Base-by-base conservation (phyloP, 1,284 basidiomycete species). In the Melampsora larici-populina region DNA sequence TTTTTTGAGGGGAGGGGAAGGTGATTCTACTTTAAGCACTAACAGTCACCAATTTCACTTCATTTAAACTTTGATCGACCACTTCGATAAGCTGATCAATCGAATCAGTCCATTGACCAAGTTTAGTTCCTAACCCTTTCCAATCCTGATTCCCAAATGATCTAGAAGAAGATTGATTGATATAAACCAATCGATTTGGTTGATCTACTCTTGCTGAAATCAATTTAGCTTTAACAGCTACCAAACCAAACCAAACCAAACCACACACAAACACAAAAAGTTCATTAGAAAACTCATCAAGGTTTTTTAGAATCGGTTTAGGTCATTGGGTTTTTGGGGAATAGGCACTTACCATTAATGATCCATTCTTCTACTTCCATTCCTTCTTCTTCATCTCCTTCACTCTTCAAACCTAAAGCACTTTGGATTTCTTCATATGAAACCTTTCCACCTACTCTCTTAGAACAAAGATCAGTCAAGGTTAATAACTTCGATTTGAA, bases 321-420 rank as follows among this genome's bases (percentile, higher is more conserved):
- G 36, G 9, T 36, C n/a, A 24, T 63, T 15, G 31, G n/a, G 63
- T 24, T 65, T 29, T 26, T 26, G 26, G 26, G 21, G 21, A 40
- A 68, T 18, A 26, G n/a, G 17, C 36, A n/a, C 67, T 40, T 49
- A 78, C 75, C 75, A 58, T 78, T 64, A 29, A 78, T 78, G 18
- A 78, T 67, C 75, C 75, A 78, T 78, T 78, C 75, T 62, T 78
- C 75, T 15, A 78, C 75, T 36, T 78, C 67, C 67, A 78, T 78
- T 24, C 75, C 75, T 43, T 78, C 75, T 8, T 78, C 75, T 64
- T 70, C 68, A 24, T 78, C 75, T 8, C 63, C 70, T 7, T 51
- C 46, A 18, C 51, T 67, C 13, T 58, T 48, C 24, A 78, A 65
- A 36, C 60, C 67, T 31, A 78, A 55, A 40, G 66, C 51, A 6